Evolutionary conservation across 441 rosid species (phyloP).

Genomic region (Erodium trifolium): DNA sequence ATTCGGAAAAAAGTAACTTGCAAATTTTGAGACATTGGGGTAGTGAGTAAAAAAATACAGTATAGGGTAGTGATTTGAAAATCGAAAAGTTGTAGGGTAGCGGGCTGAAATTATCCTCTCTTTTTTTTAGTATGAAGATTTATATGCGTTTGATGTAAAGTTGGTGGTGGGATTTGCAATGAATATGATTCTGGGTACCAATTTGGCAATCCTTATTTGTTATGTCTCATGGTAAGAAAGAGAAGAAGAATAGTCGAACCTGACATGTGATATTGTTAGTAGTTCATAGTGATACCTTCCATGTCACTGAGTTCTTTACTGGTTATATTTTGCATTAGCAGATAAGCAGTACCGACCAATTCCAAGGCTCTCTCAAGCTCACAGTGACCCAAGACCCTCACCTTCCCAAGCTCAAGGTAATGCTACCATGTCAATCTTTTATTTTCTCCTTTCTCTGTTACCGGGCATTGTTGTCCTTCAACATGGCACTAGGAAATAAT

Average conservation of each 20-base stretch:
- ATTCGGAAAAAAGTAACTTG: too few relatives aligned
- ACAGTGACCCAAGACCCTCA: conserved; percentile 11
- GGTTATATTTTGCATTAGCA: neutral
- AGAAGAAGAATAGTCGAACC: neutral
- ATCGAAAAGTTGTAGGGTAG: too few relatives aligned
- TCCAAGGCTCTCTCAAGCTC: neutral
- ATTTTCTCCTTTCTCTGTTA: neutral
- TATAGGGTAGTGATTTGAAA: too few relatives aligned
- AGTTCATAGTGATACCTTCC: neutral
- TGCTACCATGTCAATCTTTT: neutral
- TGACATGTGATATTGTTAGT: neutral
- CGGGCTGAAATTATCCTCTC: too few relatives aligned
- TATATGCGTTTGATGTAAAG: neutral
- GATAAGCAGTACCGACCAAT: conserved; percentile 14
- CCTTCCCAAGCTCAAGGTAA: conserved; percentile 6
- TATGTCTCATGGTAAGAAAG: neutral
- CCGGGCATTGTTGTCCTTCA: neutral
- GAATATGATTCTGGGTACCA: conserved; percentile 6
- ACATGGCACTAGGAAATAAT: too few relatives aligned
- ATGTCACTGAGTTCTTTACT: neutral
- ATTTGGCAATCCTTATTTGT: neutral
- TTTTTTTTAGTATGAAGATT: neutral
- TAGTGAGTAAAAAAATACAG: too few relatives aligned
- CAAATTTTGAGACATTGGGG: too few relatives aligned
- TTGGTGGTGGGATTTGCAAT: conserved; percentile 6